Percentiles rank a stretch among this genome's conserved stretches.
phyloP scores from a whole-genome alignment of 805 yeast species.

The Saccharomyces kudriavzevii region DNA sequence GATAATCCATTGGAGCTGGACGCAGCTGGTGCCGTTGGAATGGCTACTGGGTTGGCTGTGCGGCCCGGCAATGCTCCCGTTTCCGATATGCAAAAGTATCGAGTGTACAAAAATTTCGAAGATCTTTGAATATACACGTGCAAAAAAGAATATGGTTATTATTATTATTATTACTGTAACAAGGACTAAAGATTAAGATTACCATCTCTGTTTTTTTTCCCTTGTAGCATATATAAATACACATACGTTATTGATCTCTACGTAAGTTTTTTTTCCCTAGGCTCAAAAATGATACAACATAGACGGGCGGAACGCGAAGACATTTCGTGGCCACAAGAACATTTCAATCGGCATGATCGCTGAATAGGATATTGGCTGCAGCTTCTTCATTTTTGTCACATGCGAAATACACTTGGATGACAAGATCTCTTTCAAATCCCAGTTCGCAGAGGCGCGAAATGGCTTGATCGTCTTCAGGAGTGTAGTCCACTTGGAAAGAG shows the following conservation, averaged over 20 bases:
- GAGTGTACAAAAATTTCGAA: background rate
- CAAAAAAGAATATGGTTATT: background rate
- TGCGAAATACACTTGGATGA: constrained; percentile 90
- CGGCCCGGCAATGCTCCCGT: constrained; percentile 70
- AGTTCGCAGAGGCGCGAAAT: constrained; percentile 81
- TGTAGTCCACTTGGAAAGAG: constrained; percentile 31
- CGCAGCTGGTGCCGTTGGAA: constrained; percentile 65
- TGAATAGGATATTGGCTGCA: constrained; percentile 85
- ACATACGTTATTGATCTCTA: background rate
- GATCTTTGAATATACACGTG: background rate
- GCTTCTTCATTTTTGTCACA: constrained; percentile 96
- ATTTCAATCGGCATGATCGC: constrained; percentile 38
- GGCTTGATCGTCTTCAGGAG: constrained; percentile 84
- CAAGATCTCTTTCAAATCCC: constrained; percentile 84
- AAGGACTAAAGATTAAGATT: background rate
- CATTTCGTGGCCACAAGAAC: background rate
- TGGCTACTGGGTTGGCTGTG: constrained; percentile 48
- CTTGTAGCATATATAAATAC: background rate
- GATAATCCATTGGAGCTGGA: constrained; percentile 72
- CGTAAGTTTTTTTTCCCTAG: background rate
- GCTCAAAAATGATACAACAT: background rate
- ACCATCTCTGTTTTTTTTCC: background rate
- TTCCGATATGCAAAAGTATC: constrained; percentile 29
- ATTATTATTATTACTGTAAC: background rate
- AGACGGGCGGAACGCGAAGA: background rate